Base-by-base conservation (phyloP, 2,329 filamentous ascomycete species). In the Diaporthe capsici region DNA sequence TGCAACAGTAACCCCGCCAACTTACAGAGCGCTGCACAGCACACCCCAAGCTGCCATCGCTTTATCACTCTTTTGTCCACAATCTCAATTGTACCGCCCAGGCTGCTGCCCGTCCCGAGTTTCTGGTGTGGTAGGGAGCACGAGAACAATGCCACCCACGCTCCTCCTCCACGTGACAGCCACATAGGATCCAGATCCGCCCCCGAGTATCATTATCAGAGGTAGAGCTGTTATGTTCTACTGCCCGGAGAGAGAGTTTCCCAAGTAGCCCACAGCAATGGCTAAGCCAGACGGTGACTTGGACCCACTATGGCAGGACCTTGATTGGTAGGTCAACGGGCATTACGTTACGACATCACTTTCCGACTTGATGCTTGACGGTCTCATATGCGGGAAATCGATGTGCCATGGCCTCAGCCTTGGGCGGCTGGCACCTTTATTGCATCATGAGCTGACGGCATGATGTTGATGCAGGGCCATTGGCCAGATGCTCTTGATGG, bases 401-500 rank as follows among this genome's bases (percentile, higher is more conserved):
- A 53, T n/a, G 34, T 15, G 71, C 74, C 49, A 39, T 72, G 68
- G 71, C 77, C 77, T 78, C 34, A 42, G 57, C 37, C 12, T 34
- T 28, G n/a, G 34, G 49, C 53, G 68, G 70, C 77, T 78, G 73
- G 75, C 68, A 73, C 72, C 47, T 78, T 9, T 6, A 63, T 63
- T 39, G 28, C 51, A 55, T 39, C 34, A 67, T 34, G 17, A 58
- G 73, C 81, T 83, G 78, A 82, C 82, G 82, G 85, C 77, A 82
- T 82, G 80, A 82, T 82, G 80, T 80, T 78, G 79, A 79, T 79
- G 76, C 81, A 92, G 91, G 88, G 90, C 91, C 77, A 92, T 95
- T 87, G 93, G 94, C 77, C 93, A 95, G 87, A 90, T 93, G 87
- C 88, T 95, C 84, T 93, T 94, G 83, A 94, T 95, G 92, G 94